These are phyloP conservation scores for Pythium coloratum DNA, from an alignment of 352 stramenopile genomes.

Conservation along the genomic window DNA sequence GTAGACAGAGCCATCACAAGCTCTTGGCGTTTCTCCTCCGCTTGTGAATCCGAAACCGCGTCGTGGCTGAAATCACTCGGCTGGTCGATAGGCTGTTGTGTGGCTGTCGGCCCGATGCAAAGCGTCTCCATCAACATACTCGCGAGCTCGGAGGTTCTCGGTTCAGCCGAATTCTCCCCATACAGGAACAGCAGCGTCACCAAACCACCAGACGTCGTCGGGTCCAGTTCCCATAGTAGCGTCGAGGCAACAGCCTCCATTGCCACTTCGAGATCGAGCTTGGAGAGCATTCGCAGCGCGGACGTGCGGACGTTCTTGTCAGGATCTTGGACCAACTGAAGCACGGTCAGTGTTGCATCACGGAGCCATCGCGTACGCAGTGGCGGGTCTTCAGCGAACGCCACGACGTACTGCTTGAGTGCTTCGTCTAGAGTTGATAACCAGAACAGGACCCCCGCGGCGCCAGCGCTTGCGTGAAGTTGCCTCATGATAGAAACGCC, in stretches of 20 bases:
- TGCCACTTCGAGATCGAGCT: constrained; percentile 11
- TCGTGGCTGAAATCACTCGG: constrained; percentile 2
- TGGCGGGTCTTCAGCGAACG: neutral
- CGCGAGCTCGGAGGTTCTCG: constrained; percentile 1
- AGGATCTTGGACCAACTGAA: neutral
- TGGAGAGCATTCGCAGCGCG: constrained; percentile 7
- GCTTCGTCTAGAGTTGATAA: neutral
- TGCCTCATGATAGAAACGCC: neutral
- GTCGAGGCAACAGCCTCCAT: constrained; percentile 15
- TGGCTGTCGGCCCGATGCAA: neutral
- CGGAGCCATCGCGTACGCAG: constrained; percentile 14
- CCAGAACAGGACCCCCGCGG: neutral
- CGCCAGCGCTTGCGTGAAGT: neutral
- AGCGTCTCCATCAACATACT: constrained; percentile 13
- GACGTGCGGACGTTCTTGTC: constrained; percentile 2
- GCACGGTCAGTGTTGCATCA: constrained; percentile 8
- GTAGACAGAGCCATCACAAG: constrained; percentile 1
- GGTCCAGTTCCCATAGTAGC: constrained; percentile 4
- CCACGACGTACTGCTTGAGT: neutral
- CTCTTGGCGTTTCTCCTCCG: neutral
- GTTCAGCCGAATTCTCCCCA: neutral
- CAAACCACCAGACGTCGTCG: constrained; percentile 4
- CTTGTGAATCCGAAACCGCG: neutral
- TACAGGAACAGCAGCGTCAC: constrained; percentile 13
- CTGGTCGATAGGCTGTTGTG: neutral